Evolutionary conservation across 305 asterid species (phyloP).

Genomic region (Vinca major): DNA sequence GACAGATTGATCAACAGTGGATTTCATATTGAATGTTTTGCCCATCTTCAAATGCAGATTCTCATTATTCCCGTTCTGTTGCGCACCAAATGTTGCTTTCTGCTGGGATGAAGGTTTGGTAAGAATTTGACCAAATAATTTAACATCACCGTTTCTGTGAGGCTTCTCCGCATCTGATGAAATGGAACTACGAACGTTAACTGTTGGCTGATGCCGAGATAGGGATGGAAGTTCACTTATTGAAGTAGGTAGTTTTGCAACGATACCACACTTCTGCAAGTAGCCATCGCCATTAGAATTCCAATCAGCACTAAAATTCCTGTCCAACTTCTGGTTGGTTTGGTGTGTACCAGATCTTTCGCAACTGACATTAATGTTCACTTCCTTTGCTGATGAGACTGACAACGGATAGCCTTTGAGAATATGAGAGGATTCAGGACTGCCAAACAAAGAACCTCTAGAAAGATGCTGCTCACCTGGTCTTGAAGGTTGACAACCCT

Average conservation of each 20-base stretch:
- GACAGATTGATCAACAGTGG: constrained; percentile 26
- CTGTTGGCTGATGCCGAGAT: constrained; percentile 30
- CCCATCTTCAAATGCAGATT: constrained; percentile 28
- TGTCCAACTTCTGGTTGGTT: constrained; percentile 28
- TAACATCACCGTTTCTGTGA: constrained; percentile 67
- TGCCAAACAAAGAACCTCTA: constrained; percentile 27
- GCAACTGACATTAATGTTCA: constrained; percentile 33
- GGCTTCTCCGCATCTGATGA: constrained; percentile 55
- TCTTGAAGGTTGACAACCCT: constrained; percentile 26
- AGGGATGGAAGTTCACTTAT: constrained; percentile 28
- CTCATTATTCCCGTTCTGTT: constrained; percentile 24
- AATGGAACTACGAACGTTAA: constrained; percentile 30
- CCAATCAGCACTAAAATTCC: constrained; percentile 26
- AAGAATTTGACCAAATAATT: constrained; percentile 85
- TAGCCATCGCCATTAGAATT: constrained; percentile 24
- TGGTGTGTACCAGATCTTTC: constrained; percentile 34
- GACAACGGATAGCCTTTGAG: constrained; percentile 52
- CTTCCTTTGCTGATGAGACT: constrained; percentile 32
- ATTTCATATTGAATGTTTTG: constrained; percentile 35
- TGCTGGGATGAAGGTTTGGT: constrained; percentile 43
- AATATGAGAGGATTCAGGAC: constrained; percentile 38
- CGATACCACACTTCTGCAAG: constrained; percentile 44
- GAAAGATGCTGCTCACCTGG: constrained; percentile 32
- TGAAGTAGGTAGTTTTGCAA: constrained; percentile 31
- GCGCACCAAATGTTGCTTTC: constrained; percentile 31